Evolutionary conservation across 768 basidiomycete species (phyloP), one percentile per base, ranked within the genome.

Genomic region (Cyathus striatus): DNA sequence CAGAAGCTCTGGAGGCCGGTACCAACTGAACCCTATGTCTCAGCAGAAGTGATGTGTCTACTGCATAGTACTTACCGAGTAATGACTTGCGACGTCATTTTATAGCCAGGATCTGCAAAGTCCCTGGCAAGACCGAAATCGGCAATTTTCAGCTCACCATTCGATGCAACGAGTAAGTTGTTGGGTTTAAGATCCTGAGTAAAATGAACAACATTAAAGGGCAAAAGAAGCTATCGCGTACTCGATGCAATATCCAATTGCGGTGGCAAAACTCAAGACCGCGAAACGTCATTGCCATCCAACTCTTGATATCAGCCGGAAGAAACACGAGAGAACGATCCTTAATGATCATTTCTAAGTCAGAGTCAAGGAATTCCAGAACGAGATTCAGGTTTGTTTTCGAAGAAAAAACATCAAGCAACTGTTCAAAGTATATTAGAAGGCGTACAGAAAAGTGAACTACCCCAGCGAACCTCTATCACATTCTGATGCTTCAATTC

Each of bases 61-160:
- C 43, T 36, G 41, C 23, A 38, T 46, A 32, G 23, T n/a, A 61
- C 79, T 41, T 40, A 94, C 92, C 92, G 76, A 14, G 96, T 99
- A 64, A 99, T 97, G 48, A 99, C 95, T 58, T 97, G 93, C 54
- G 86, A 90, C 0, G 96, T 97, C 96, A 99, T 98, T 63, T 91
- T 92, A 57, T 86, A 85, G 3, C 86, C 87, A 20, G 94, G 92
- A 54, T 98, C 96, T 13, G 88, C 90, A 61, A 87, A 95, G 67
- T 99, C 96, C 44, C 96, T 72, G 20, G 96, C 96, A 6, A 99
- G 78, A 76, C 96, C 96, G 61, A 99, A 99, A 79, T 99, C 96
- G 10, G 96, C 96, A 37, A 99, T 78, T 66, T 99, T 99, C 50
- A 98, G 83, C 41, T 89, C 83, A 0, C 96, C 96, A 40, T 90